Base-by-base conservation (phyloP, 306 rosid genomes). In the Cotoneaster glaucophyllus region DNA sequence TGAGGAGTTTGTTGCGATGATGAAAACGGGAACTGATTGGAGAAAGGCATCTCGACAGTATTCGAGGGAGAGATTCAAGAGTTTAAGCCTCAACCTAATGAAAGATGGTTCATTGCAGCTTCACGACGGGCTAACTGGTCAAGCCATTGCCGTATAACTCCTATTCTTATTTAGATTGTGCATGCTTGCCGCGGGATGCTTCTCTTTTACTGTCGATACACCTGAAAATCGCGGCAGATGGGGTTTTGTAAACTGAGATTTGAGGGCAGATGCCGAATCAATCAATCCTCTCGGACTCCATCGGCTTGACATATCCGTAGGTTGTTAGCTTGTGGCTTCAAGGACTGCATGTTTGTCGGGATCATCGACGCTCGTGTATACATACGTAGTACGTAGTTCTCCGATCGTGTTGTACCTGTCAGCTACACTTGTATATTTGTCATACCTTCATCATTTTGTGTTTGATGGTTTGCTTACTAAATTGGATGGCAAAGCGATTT, bases 1-100 rank as follows among this genome's bases (percentile, higher is more conserved):
- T n/a, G 98, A 92, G 8, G 99, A 96, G 86, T 96, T 96, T 77
- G 88, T 92, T 50, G 96, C 96, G 14, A 96, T 96, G 99, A 96
- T 96, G 99, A 96, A 96, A 83, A 87, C 99, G 3, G 99, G 99
- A 79, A 96, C 99, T 0, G 99, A 96, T 80, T 96, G 99, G 99
- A 91, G 99, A 87, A 96, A 96, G 77, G 99, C 99, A 11, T 96
- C 99, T 19, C 85, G 99, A 68, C 99, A 96, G 83, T 96, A 96
- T 69, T 96, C 99, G 5, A 90, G 99, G 84, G 99, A 96, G 84
- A 87, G 99, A 83, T 96, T 96, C 91, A 92, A 96, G 87, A 96
- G 99, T 84, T 83, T 96, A 83, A 96, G 99, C 82, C 86, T 96
- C 37, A 96, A 92, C 77, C 86, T 96, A 75, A 92, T 96, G 98